phyloP scores from a whole-genome alignment of 257 asterid genomes.

The Solanum bulbocastanum region DNA sequence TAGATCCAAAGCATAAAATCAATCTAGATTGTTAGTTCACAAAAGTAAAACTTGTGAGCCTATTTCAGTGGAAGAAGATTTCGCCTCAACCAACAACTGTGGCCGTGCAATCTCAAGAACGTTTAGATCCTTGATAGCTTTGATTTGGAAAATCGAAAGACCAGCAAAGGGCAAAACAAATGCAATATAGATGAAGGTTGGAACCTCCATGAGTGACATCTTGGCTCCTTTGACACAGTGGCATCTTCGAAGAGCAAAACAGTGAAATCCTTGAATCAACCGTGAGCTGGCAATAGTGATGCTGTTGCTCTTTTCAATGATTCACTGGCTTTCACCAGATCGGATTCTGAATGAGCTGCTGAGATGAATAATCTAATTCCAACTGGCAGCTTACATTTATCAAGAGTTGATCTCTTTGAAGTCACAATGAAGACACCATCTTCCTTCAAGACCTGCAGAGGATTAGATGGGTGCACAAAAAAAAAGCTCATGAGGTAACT shows the following conservation, averaged over 20 bases:
- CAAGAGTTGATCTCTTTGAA: conserved; percentile 62
- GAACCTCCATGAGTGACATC: background rate
- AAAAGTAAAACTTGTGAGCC: background rate
- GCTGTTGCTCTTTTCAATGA: conserved; percentile 49
- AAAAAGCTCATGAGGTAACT: background rate
- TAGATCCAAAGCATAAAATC: background rate
- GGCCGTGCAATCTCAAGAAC: background rate
- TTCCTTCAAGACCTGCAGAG: conserved; percentile 57
- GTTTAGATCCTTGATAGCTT: background rate
- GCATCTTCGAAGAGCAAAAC: background rate
- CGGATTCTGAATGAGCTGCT: conserved; percentile 70
- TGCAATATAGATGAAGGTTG: background rate
- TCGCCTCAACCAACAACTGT: background rate
- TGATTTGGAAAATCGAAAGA: background rate
- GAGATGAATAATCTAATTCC: conserved; percentile 68
- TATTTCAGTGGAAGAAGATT: background rate
- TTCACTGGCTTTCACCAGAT: conserved; percentile 53
- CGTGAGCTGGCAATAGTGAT: conserved; percentile 18
- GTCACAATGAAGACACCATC: conserved; percentile 54
- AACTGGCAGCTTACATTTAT: conserved; percentile 74
- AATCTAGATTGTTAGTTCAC: background rate
- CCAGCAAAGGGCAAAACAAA: background rate
- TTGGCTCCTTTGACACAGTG: background rate
- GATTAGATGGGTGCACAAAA: background rate
- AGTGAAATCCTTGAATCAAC: background rate